phyloP scores from a whole-genome alignment of 768 basidiomycete genomes.

The Naganishia vaughanmartiniae region DNA sequence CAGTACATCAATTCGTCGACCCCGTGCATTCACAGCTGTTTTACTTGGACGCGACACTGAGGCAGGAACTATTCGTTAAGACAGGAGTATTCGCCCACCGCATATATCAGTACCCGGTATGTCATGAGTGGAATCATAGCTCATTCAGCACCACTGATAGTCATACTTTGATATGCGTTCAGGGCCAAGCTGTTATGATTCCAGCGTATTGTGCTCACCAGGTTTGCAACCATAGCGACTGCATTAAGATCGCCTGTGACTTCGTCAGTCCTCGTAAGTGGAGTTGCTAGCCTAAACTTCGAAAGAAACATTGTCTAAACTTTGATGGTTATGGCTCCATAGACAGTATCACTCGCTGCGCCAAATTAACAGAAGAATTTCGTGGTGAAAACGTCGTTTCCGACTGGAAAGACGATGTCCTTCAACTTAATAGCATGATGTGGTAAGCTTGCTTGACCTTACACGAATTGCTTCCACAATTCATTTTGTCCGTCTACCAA shows the following conservation, averaged over 20 bases:
- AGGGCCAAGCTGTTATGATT: constrained; percentile 85
- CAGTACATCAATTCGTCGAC: constrained; percentile 55
- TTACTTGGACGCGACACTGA: constrained; percentile 70
- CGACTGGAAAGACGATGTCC: constrained; percentile 90
- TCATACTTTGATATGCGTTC: background rate
- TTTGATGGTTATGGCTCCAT: background rate
- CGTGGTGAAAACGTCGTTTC: constrained; percentile 80
- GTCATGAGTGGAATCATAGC: constrained; percentile 18
- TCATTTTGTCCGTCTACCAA: background rate
- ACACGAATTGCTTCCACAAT: background rate
- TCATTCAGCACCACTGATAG: background rate
- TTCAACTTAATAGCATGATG: constrained; percentile 87
- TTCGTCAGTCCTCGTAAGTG: constrained; percentile 72
- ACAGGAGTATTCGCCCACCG: constrained; percentile 73
- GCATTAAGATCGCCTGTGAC: constrained; percentile 91
- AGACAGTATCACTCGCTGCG: constrained; percentile 84
- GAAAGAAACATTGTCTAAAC: background rate
- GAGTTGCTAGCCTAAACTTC: background rate
- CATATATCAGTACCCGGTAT: constrained; percentile 77
- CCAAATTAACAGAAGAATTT: constrained; percentile 81
- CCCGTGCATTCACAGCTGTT: constrained; percentile 88
- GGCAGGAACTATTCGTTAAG: constrained; percentile 66
- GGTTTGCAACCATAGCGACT: constrained; percentile 91
- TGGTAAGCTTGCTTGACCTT: constrained; percentile 58
- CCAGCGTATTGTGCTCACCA: constrained; percentile 67